These are phyloP conservation scores for Tillandsia fasciculata DNA, from an alignment of 176 grass and related monocot species.

Conservation along the genomic window DNA sequence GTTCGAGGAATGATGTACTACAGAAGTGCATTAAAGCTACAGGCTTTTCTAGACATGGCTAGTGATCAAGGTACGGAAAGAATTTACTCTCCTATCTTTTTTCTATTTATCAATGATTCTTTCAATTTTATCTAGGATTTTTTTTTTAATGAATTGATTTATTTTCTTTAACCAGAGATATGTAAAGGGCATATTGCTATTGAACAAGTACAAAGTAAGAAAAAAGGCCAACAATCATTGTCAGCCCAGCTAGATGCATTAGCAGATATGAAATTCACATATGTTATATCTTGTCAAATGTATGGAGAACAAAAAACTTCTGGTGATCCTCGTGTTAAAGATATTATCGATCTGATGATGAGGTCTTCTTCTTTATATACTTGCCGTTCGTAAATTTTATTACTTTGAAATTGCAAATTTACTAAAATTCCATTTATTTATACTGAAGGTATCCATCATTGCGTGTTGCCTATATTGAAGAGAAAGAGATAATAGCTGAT, in stretches of 20 bases:
- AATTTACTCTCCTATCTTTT: background rate
- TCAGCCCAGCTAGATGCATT: constrained; percentile 50
- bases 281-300: constrained; percentile 86
- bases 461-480: constrained; percentile 91
- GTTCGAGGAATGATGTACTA: constrained; percentile 97
- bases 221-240: constrained; percentile 39
- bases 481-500: constrained; percentile 52
- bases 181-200: constrained; percentile 37
- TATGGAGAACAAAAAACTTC: constrained; percentile 78
- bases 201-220: constrained; percentile 61
- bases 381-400: background rate
- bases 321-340: constrained; percentile 73
- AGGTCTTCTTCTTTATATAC: constrained; percentile 30
- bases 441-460: constrained; percentile 62
- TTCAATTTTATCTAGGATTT: background rate
- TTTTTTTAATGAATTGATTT: constrained; percentile 17
- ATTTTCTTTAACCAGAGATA: constrained; percentile 42
- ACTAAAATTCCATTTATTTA: constrained; percentile 20
- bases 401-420: constrained; percentile 6
- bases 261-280: constrained; percentile 90
- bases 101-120: background rate
- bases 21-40: constrained; percentile 58
- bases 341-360: constrained; percentile 91
- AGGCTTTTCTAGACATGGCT: constrained; percentile 70
- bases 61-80: constrained; percentile 42